phyloP scores from a whole-genome alignment of 2,329 filamentous ascomycete genomes.

The Diaporthe caulivora region DNA sequence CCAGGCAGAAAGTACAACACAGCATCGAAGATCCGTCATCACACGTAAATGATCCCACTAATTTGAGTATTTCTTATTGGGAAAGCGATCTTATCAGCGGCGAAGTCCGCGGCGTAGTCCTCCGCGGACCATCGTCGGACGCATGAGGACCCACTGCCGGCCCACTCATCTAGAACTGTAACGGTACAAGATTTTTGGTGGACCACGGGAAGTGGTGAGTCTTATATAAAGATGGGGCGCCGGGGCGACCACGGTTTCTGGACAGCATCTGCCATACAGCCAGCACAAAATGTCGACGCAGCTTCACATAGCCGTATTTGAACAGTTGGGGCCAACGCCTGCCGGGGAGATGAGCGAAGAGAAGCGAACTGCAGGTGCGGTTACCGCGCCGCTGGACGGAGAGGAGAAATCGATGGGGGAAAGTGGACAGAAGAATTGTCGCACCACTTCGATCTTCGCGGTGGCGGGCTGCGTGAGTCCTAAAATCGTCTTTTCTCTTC shows the following conservation, averaged over 20 bases:
- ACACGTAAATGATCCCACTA: not conserved
- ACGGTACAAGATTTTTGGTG: slow-evolving; percentile 21
- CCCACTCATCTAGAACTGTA: slow-evolving; percentile 1
- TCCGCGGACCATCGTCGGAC: slow-evolving; percentile 9
- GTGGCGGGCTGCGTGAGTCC: slow-evolving; percentile 32
- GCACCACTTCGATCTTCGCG: slow-evolving; percentile 16
- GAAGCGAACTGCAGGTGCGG: not conserved
- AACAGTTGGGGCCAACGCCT: not conserved
- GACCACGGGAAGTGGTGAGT: not conserved
- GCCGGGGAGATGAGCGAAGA: not conserved
- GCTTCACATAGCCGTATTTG: not conserved
- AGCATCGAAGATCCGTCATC: not conserved
- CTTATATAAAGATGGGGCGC: not conserved
- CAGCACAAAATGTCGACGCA: not conserved
- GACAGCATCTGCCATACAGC: not conserved
- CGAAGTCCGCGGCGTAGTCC: not conserved
- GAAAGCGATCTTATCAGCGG: not conserved
- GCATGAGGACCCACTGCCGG: slow-evolving; percentile 11
- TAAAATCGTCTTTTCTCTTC: not conserved
- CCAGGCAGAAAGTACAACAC: too few relatives aligned
- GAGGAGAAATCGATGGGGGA: rapidly evolving
- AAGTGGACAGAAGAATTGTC: not conserved
- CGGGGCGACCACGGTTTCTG: not conserved
- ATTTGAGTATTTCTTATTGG: not conserved
- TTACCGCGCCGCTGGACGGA: not conserved